Percentiles rank a stretch among this genome's conserved stretches.
Evolutionary conservation across 2,329 filamentous ascomycete genomes (phyloP).

Genomic region (Rachicladosporium sp.): DNA sequence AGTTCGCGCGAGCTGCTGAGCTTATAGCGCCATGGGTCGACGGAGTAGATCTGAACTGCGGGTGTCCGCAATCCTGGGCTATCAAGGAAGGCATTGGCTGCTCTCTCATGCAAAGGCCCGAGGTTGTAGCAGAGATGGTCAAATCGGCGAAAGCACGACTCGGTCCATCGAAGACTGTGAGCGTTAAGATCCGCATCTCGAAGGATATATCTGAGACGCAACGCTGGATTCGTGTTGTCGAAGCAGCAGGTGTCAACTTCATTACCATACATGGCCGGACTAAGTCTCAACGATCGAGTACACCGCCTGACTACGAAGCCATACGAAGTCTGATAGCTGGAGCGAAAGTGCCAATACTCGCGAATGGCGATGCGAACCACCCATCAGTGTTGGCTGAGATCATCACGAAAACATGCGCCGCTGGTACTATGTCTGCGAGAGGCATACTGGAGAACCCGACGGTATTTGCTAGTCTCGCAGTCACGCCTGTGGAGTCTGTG

Average conservation of each 20-base stretch:
- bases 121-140: conserved; percentile 56
- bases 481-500: conserved; percentile 51
- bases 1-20: conserved; percentile 50
- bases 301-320: conserved; percentile 49
- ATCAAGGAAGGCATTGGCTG: conserved; percentile 56
- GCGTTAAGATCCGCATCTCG: conserved; percentile 59
- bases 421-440: conserved; percentile 56
- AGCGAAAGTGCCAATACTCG: conserved; percentile 47
- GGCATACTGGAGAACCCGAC: conserved; percentile 57
- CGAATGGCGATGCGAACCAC: conserved; percentile 59
- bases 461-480: conserved; percentile 45
- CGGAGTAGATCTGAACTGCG: conserved; percentile 60
- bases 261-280: conserved; percentile 59
- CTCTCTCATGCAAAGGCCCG: conserved; percentile 53
- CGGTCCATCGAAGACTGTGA: conserved; percentile 42
- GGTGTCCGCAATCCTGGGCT: conserved; percentile 62
- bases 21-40: conserved; percentile 50
- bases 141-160: conserved; percentile 43
- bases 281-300: conserved; percentile 46
- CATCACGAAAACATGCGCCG: conserved; percentile 20
- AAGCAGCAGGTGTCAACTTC: conserved; percentile 52
- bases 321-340: conserved; percentile 44
- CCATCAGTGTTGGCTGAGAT: conserved; percentile 28
- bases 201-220: conserved; percentile 45
- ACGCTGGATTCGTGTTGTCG: conserved; percentile 51